These are phyloP conservation scores for Candida easanensis DNA, from an alignment of 805 yeast genomes.

Conservation along the genomic window DNA sequence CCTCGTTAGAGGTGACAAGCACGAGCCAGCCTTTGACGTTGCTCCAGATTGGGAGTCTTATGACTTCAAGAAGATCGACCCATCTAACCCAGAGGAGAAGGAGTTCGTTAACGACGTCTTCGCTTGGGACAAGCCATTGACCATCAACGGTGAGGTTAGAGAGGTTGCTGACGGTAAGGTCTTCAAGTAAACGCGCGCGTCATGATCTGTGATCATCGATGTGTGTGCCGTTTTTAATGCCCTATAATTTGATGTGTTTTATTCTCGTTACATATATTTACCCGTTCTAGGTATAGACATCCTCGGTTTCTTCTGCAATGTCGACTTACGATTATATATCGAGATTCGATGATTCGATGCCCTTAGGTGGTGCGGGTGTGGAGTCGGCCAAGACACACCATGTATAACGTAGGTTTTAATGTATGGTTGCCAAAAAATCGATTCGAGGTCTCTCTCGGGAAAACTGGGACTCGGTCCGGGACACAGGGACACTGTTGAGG, in stretches of 20 bases:
- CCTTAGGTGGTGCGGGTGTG: too few species aligned
- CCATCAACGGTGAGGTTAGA: conserved; percentile 70
- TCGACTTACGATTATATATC: too few species aligned
- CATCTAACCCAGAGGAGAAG: conserved; percentile 70
- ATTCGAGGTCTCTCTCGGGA: too few species aligned
- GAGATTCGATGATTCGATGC: too few species aligned
- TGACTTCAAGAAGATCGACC: conserved; percentile 77
- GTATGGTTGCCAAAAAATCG: too few species aligned
- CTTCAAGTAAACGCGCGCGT: conserved; percentile 77
- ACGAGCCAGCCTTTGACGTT: conserved; percentile 88
- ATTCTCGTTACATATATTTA: too few species aligned
- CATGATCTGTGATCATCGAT: conserved; percentile 4
- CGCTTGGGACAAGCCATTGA: conserved; percentile 97
- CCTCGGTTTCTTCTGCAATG: too few species aligned
- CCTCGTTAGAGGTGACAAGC: conserved; percentile 93
- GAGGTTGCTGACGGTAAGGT: conserved; percentile 98
- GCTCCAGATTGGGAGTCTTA: conserved; percentile 99
- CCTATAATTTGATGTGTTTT: conserved; percentile 4
- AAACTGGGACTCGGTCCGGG: too few species aligned
- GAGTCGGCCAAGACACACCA: too few species aligned
- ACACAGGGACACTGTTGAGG: too few species aligned
- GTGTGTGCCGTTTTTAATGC: not conserved
- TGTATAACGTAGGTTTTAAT: too few species aligned
- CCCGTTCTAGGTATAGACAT: too few species aligned
- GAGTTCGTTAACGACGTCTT: conserved; percentile 85